Evolutionary conservation across 331 rosid genomes (phyloP), one percentile per base, ranked within the genome.

Genomic region (Quercus lobata): DNA sequence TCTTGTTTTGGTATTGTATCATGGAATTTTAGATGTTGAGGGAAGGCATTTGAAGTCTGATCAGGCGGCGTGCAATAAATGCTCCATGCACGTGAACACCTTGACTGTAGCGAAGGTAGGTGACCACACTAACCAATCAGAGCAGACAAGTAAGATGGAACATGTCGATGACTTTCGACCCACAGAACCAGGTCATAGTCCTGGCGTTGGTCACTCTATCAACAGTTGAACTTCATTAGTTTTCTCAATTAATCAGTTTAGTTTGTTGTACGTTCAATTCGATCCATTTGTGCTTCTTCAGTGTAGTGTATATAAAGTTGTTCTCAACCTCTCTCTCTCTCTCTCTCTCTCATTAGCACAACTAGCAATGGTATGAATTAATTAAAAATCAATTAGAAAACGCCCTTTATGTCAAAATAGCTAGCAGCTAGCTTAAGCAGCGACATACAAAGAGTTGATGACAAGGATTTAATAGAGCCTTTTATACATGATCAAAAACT

Each of bases 161-260:
- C 69, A 77, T 57, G 65, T 70, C 46, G 83, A 80, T 63, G 81
- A 83, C 63, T 87, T 84, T 65, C 84, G 90, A 54, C 88, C 90
- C 37, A 87, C 90, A 19, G 14, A 82, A 35, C 90, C 90, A 0
- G 88, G 90, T 5, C 88, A 84, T 30, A 84, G 88, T 32, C 90
- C 90, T 5, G 90, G 90, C 21, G 90, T 84, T 76, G 90, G 88
- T 54, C 90, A 87, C 66, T 77, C 80, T 44, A 62, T 83, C 74
- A 66, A 81, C 81, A 83, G 83, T 37, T 81, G 81, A 83, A 71
- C 0, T 4, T 80, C 6, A 6, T 9, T 65, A 25, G n/a, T 12
- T 76, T 65, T 65, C 54, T 49, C 54, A 49, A 14, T 49, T 49
- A 49, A 12, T 49, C 15, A 49, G 54, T 11, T 49, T 10, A 49